Percentiles rank a stretch among this genome's conserved stretches.
phyloP scores from a whole-genome alignment of 2,329 filamentous ascomycete genomes.

The Canariomyces notabilis region DNA sequence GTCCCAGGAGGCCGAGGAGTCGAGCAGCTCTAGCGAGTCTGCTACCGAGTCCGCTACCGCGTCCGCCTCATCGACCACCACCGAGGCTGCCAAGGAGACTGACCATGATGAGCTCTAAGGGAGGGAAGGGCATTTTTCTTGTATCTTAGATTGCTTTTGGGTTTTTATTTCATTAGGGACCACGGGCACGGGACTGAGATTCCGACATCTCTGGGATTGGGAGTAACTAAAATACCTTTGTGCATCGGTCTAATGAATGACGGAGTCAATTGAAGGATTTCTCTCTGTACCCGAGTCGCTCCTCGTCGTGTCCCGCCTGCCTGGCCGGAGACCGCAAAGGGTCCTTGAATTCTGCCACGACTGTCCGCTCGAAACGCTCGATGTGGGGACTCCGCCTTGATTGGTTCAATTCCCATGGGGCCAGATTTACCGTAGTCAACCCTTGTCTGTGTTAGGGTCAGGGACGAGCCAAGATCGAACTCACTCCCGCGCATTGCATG shows the following conservation, averaged over 20 bases:
- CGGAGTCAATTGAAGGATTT: constrained; percentile 5
- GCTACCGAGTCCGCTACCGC: constrained; percentile 46
- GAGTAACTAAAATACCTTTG: constrained; percentile 24
- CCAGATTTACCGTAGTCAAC: constrained; percentile 8
- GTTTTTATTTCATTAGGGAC: constrained; percentile 21
- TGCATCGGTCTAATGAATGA: constrained; percentile 22
- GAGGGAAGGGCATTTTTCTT: constrained; percentile 11
- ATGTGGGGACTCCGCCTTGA: constrained; percentile 4
- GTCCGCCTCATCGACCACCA: constrained; percentile 26
- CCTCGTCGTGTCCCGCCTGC: too few species aligned
- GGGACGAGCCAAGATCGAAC: background rate
- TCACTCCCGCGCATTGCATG: constrained; percentile 5
- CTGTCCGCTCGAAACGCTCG: constrained; percentile 17
- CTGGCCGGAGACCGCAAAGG: constrained; percentile 13
- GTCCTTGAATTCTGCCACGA: constrained; percentile 15
- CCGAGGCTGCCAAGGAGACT: constrained; percentile 37
- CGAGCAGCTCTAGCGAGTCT: constrained; percentile 47
- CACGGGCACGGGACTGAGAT: constrained; percentile 13
- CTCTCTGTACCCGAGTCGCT: too few species aligned
- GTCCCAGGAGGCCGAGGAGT: constrained; percentile 50
- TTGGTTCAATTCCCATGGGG: constrained; percentile 13
- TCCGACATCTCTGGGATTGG: constrained; percentile 20
- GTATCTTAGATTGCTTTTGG: constrained; percentile 23
- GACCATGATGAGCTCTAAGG: constrained; percentile 74
- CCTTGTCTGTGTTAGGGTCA: too few species aligned